Evolutionary conservation across 352 stramenopile species (phyloP), one percentile per base, ranked within the genome.

Genomic region (Globisporangium radiosum): DNA sequence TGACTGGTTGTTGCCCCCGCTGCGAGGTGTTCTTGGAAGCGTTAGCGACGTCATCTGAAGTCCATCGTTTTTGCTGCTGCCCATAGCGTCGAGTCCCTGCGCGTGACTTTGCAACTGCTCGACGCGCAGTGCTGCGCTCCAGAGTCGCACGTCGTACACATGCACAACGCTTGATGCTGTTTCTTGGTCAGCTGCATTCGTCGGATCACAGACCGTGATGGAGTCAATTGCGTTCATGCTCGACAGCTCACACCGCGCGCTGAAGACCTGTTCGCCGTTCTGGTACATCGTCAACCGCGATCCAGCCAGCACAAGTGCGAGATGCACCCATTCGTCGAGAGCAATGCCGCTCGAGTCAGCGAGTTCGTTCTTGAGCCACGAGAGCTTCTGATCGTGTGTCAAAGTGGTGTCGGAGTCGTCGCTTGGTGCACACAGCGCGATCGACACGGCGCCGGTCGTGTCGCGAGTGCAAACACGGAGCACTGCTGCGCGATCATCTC

Each of bases 141-240:
- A 92, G 4, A 88, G 25, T 0, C 75, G 71, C 51, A 89, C 63
- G 63, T 88, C 76, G 19, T 73, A 87, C 7, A 92, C 47, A 42
- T 90, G 71, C 0, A 65, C 25, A 33, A 33, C 67, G 40, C 55
- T 47, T 5, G 79, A 53, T 7, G 59, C 2, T 33, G 25, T 33
- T 33, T 33, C 25, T 33, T 33, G 25, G 25, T 33, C 25, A 33
- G 25, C 25, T 33, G 25, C 25, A 33, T 2, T 33, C 25, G 25
- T 33, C 25, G 25, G 25, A 33, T 33, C 25, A 33, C 25, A 33
- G 25, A 33, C 2, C 25, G 25, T 33, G 25, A 33, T 33, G 11
- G 57, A 57, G 33, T 25, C 37, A 17, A 57, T 14, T 1, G 57
- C 17, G 45, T n/a, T 5, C 48, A 54, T 7, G 13, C 33, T 10